These are phyloP conservation scores for Pseudogymnoascus sp. DNA, from an alignment of 2,329 filamentous ascomycete genomes.

Conservation along the genomic window DNA sequence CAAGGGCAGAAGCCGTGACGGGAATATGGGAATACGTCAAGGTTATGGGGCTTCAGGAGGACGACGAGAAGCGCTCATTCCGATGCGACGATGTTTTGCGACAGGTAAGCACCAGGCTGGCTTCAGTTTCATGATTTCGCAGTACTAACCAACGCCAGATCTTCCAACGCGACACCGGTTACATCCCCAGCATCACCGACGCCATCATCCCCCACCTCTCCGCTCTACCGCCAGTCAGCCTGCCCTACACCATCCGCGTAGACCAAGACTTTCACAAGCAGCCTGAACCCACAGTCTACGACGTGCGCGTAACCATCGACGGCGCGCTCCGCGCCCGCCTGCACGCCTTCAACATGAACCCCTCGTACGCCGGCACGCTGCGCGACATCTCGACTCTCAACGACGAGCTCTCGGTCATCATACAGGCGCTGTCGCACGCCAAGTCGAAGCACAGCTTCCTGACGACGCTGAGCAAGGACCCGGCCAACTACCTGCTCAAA, in stretches of 20 bases:
- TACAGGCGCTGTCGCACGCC: constrained; percentile 75
- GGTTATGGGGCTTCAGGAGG: constrained; percentile 77
- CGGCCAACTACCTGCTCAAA: constrained; percentile 72
- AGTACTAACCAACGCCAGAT: constrained; percentile 44
- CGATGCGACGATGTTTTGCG: constrained; percentile 79
- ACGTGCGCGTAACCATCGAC: constrained; percentile 76
- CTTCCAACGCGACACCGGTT: constrained; percentile 67
- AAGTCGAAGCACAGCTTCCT: constrained; percentile 91
- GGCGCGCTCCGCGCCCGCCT: constrained; percentile 69
- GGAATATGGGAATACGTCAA: constrained; percentile 95
- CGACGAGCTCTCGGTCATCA: constrained; percentile 73
- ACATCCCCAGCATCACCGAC: constrained; percentile 78
- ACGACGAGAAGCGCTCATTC: constrained; percentile 89
- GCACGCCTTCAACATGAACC: constrained; percentile 58
- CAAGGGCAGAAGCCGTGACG: constrained; percentile 80
- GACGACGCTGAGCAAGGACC: constrained; percentile 69
- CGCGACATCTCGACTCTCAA: constrained; percentile 72
- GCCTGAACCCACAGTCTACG: constrained; percentile 77
- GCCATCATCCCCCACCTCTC: constrained; percentile 72
- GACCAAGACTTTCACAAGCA: constrained; percentile 74
- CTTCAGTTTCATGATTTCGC: neutral
- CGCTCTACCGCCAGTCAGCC: constrained; percentile 71
- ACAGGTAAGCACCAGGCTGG: constrained; percentile 49
- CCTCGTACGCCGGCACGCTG: constrained; percentile 63
- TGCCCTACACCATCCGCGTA: constrained; percentile 89